These are phyloP conservation scores for Hymenoscyphus fructigenus DNA, from an alignment of 2,329 filamentous ascomycete genomes.

Conservation along the genomic window DNA sequence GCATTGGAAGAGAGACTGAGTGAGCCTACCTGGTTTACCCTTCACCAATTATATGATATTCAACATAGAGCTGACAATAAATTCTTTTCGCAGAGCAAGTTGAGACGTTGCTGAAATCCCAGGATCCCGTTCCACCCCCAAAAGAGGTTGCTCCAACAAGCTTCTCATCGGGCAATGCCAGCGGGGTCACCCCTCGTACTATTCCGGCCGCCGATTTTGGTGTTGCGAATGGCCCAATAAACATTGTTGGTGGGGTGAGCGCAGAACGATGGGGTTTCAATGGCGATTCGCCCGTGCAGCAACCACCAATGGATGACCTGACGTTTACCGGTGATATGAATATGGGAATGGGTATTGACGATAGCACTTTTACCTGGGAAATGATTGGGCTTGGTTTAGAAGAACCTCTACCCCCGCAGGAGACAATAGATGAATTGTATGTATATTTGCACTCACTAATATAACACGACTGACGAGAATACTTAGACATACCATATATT, in stretches of 20 bases:
- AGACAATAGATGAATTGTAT: slow-evolving; percentile 79
- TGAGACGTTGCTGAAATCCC: slow-evolving; percentile 82
- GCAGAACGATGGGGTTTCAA: slow-evolving; percentile 55
- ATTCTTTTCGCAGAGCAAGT: slow-evolving; percentile 69
- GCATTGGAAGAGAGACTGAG: slow-evolving; percentile 81
- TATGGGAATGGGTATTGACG: slow-evolving; percentile 48
- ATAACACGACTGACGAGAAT: background rate
- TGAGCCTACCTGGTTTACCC: slow-evolving; percentile 54
- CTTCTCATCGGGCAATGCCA: slow-evolving; percentile 25
- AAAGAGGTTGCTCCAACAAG: slow-evolving; percentile 24
- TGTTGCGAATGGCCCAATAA: slow-evolving; percentile 48
- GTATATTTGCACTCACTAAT: slow-evolving; percentile 30
- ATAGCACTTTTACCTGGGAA: slow-evolving; percentile 74
- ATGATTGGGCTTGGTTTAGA: slow-evolving; percentile 70
- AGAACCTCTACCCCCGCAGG: slow-evolving; percentile 65
- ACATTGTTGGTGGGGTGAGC: slow-evolving; percentile 48
- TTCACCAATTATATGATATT: background rate
- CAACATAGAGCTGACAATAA: slow-evolving; percentile 41
- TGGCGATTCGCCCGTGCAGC: slow-evolving; percentile 50
- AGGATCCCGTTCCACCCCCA: slow-evolving; percentile 51
- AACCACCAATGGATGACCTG: slow-evolving; percentile 54
- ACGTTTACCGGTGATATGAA: slow-evolving; percentile 51
- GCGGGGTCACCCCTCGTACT: slow-evolving; percentile 24
- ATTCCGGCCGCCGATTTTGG: slow-evolving; percentile 41
- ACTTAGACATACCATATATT: slow-evolving; percentile 75